Conservation (phyloP, 345 rosid species). For the Zanthoxylum bungeanum region DNA sequence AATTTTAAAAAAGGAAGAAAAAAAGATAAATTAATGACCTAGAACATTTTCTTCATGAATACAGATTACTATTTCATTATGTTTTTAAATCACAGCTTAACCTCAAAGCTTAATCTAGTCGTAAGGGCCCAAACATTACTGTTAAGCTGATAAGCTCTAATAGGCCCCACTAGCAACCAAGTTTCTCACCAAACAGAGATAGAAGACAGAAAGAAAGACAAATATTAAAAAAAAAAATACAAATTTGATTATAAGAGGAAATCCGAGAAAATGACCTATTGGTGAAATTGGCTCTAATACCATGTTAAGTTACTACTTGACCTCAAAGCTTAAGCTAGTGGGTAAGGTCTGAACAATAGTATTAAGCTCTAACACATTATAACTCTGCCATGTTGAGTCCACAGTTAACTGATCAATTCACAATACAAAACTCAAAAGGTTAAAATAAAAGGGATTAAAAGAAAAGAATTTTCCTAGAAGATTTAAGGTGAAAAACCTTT, state of each 20-base stretch:
- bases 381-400: not conserved
- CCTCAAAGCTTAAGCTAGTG: not conserved
- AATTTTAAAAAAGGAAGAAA: not conserved
- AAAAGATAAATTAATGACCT: not conserved
- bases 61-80: not conserved
- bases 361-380: not conserved
- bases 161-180: not conserved
- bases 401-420: not conserved
- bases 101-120: not conserved
- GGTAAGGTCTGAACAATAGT: not conserved
- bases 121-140: not conserved
- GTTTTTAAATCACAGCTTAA: not conserved
- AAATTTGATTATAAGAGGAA: not conserved
- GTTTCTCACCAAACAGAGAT: not conserved
- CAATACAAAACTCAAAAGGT: not conserved
- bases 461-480: not conserved
- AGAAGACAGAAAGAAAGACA: not conserved
- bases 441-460: not conserved
- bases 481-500: constrained; percentile 49
- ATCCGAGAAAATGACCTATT: not conserved
- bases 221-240: not conserved
- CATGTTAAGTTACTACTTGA: not conserved
- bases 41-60: not conserved
- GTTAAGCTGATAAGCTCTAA: not conserved
- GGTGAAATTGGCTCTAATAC: not conserved